Evolutionary conservation across 1,284 basidiomycete species (phyloP), one percentile per base, ranked within the genome.

Genomic region (Pseudozyma tsukubaensis): DNA sequence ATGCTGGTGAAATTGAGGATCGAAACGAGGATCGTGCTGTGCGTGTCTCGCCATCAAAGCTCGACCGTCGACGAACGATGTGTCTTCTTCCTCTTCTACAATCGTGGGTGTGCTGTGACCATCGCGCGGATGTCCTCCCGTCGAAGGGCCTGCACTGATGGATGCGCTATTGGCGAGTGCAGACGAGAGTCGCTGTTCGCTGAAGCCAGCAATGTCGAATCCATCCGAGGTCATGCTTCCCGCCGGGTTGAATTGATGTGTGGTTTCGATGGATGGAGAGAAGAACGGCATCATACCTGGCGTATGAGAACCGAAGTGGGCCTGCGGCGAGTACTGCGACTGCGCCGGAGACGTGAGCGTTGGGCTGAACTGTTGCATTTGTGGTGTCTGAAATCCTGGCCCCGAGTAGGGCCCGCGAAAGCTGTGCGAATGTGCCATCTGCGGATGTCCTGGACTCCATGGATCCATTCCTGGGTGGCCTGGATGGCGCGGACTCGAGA

Each of bases 71-170:
- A 35, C 47, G 5, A 53, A 56, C 16, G 51, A 43, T 12, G 43
- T 40, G 29, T 71, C 67, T 43, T 81, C 79, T 44, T 80, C 79
- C 55, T 81, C 79, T 47, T 81, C 79, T 37, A 81, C 59, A 29
- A 81, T 81, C 12, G 79, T 81, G 10, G 79, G 79, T 7, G 79
- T 81, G 45, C 65, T 74, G 55, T 77, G 69, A 37, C 77, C 78
- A 18, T 72, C 76, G 43, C 63, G 68, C 24, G 52, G 57, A 43
- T 59, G 58, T 13, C 54, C 50, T n/a, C 39, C 39, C 8, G 54
- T 47, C 9, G 66, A 42, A 12, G 58, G 56, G 6, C 51, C 59
- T 0, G 70, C 53, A 47, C 73, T 74, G 50, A 78, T 76, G 13
- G 68, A 69, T 0, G 76, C 76, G 45, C 68, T 68, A 19, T 53